phyloP scores from a whole-genome alignment of 1,284 basidiomycete genomes.

The Pseudozyma flocculosa region DNA sequence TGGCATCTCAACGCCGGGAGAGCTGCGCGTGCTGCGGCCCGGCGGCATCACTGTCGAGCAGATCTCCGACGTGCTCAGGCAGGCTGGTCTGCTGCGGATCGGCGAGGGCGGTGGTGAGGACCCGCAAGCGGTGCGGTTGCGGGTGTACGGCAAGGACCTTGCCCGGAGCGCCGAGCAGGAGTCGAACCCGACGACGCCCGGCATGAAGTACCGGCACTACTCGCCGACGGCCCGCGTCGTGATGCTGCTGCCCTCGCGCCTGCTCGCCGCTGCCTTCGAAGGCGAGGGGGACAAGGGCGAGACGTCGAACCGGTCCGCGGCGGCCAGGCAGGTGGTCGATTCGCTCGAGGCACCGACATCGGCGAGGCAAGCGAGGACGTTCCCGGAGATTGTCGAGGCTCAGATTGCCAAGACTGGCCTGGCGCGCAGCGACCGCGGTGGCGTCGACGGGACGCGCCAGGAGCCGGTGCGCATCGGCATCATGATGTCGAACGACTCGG shows the following conservation, averaged over 20 bases:
- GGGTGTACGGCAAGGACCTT: slow-evolving; percentile 54
- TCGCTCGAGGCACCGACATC: slow-evolving; percentile 4
- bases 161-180: slow-evolving; percentile 35
- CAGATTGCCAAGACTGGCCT: slow-evolving; percentile 9
- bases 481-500: slow-evolving; percentile 34
- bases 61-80: slow-evolving; percentile 23
- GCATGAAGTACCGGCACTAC: slow-evolving; percentile 99
- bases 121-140: slow-evolving; percentile 13
- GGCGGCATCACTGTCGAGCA: slow-evolving; percentile 92
- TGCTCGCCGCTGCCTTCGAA: slow-evolving; percentile 13
- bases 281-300: not conserved
- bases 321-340: slow-evolving; percentile 6
- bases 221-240: slow-evolving; percentile 66
- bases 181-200: slow-evolving; percentile 79
- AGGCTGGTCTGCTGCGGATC: slow-evolving; percentile 6
- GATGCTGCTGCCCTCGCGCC: slow-evolving; percentile 22
- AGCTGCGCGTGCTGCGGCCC: slow-evolving; percentile 80
- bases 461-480: slow-evolving; percentile 20
- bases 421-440: too few relatives aligned
- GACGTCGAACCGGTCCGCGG: not conserved
- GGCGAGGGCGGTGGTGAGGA: not conserved
- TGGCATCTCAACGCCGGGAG: slow-evolving; percentile 64
- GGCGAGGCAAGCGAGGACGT: not conserved
- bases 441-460: too few relatives aligned
- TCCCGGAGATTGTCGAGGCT: slow-evolving; percentile 11